These are phyloP conservation scores for Cryptococcus floricola DNA, from an alignment of 1,284 basidiomycete species.

Conservation along the genomic window DNA sequence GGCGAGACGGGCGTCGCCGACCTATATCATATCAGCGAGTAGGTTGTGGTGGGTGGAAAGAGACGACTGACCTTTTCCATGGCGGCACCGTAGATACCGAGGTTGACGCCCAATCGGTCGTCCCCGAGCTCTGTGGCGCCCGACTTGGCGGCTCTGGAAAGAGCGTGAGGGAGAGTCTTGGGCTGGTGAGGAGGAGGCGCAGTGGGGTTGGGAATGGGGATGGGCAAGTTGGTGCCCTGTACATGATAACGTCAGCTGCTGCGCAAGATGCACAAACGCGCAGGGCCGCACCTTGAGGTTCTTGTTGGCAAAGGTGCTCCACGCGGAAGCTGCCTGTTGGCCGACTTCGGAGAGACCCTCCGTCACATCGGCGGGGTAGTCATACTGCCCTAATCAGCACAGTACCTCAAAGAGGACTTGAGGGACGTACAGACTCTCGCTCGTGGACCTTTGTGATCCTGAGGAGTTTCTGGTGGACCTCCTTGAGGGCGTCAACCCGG, in stretches of 20 bases:
- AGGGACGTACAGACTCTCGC: slow-evolving; percentile 52
- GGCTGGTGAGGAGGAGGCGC: slow-evolving; percentile 57
- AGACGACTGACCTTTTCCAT: slow-evolving; percentile 63
- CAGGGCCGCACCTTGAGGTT: slow-evolving; percentile 85
- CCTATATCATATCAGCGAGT: slow-evolving; percentile 37
- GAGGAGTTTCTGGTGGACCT: slow-evolving; percentile 72
- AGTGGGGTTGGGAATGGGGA: slow-evolving; percentile 57
- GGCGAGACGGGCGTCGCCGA: slow-evolving; percentile 74
- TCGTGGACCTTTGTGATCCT: slow-evolving; percentile 86
- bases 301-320: slow-evolving; percentile 80
- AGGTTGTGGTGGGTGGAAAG: not conserved
- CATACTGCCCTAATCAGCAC: slow-evolving; percentile 55
- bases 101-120: slow-evolving; percentile 69
- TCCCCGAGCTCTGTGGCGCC: slow-evolving; percentile 63
- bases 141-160: slow-evolving; percentile 72
- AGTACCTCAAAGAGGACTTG: not conserved
- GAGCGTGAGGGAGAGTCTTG: slow-evolving; percentile 94
- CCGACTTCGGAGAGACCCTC: slow-evolving; percentile 55
- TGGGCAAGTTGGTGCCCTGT: slow-evolving; percentile 73
- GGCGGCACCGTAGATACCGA: slow-evolving; percentile 73
- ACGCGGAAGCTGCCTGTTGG: slow-evolving; percentile 67
- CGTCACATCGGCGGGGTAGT: slow-evolving; percentile 63
- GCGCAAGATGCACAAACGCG: no score
- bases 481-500: slow-evolving; percentile 85
- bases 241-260: not conserved